These are phyloP conservation scores for Drechslerella stenobrocha DNA, from an alignment of 2,329 filamentous ascomycete genomes.

Conservation along the genomic window DNA sequence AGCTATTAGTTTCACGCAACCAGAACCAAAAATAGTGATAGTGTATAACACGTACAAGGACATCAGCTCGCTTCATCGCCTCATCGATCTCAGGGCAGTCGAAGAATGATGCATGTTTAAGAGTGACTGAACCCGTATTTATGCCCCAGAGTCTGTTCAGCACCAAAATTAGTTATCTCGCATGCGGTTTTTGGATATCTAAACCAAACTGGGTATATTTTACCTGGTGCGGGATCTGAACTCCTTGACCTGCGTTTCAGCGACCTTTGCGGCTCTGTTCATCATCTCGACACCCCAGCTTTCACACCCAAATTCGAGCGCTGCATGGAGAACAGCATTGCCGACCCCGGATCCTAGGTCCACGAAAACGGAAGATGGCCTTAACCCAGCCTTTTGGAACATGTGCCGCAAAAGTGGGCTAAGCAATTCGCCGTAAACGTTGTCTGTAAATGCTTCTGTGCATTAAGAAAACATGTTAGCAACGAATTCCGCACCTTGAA, in stretches of 20 bases:
- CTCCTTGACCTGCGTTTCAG: conserved; percentile 76
- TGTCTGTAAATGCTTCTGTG: conserved; percentile 73
- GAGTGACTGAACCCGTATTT: conserved; percentile 72
- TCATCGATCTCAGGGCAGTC: conserved; percentile 70
- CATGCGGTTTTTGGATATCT: neutral
- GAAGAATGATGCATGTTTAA: conserved; percentile 83
- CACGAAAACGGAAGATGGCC: conserved; percentile 82
- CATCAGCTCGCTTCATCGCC: conserved; percentile 80
- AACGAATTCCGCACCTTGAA: neutral
- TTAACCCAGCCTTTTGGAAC: conserved; percentile 74
- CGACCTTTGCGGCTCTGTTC: conserved; percentile 82
- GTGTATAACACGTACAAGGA: conserved; percentile 61
- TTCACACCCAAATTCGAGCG: conserved; percentile 88
- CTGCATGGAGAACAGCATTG: conserved; percentile 91
- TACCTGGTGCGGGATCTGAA: conserved; percentile 72
- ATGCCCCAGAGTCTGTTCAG: conserved; percentile 76
- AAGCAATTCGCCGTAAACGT: conserved; percentile 90
- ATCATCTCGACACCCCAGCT: conserved; percentile 97
- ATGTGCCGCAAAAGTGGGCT: conserved; percentile 82
- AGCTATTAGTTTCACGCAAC: neutral
- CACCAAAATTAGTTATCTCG: neutral
- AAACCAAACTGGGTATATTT: neutral
- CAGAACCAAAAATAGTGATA: neutral
- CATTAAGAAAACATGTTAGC: conserved; percentile 1
- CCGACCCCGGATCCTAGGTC: conserved; percentile 95